A percentile compares a stretch with the other conserved stretches of the same genome.
These are phyloP conservation scores for Butyriboletus loyo DNA, from an alignment of 768 basidiomycete genomes.

Conservation along the genomic window DNA sequence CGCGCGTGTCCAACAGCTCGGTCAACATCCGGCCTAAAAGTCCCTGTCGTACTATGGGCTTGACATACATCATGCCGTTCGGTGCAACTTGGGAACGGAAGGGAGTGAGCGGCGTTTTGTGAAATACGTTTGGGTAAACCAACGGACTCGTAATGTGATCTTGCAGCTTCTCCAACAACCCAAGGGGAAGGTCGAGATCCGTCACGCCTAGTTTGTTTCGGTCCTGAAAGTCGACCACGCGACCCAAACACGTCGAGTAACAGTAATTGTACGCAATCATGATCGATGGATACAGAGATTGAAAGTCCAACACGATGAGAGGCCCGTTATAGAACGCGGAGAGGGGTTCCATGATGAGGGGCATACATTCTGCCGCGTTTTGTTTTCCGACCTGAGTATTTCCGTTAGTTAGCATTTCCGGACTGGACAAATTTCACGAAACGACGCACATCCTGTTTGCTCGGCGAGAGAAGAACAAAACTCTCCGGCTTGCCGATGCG, in stretches of 20 bases:
- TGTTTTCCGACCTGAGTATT: slow-evolving; percentile 79
- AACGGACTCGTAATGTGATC: slow-evolving; percentile 73
- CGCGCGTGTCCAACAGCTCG: slow-evolving; percentile 89
- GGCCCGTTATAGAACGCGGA: slow-evolving; percentile 94
- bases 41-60: slow-evolving; percentile 77
- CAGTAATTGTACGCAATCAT: slow-evolving; percentile 99
- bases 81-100: slow-evolving; percentile 66
- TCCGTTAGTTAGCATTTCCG: not conserved
- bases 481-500: slow-evolving; percentile 95
- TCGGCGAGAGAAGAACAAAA: slow-evolving; percentile 88
- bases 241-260: slow-evolving; percentile 94
- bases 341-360: slow-evolving; percentile 90
- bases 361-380: slow-evolving; percentile 95
- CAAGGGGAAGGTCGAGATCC: slow-evolving; percentile 64
- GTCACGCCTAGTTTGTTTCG: slow-evolving; percentile 85
- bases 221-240: slow-evolving; percentile 83
- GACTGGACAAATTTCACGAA: not conserved
- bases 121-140: not conserved
- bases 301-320: slow-evolving; percentile 92
- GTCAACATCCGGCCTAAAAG: slow-evolving; percentile 87
- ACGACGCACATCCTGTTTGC: slow-evolving; percentile 69
- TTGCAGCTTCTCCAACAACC: slow-evolving; percentile 63
- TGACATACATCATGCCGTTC: slow-evolving; percentile 94
- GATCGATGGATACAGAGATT: slow-evolving; percentile 92
- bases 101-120: not conserved